These are phyloP conservation scores for Ophioceras dolichostomum DNA, from an alignment of 2,329 filamentous ascomycete genomes.

Conservation along the genomic window DNA sequence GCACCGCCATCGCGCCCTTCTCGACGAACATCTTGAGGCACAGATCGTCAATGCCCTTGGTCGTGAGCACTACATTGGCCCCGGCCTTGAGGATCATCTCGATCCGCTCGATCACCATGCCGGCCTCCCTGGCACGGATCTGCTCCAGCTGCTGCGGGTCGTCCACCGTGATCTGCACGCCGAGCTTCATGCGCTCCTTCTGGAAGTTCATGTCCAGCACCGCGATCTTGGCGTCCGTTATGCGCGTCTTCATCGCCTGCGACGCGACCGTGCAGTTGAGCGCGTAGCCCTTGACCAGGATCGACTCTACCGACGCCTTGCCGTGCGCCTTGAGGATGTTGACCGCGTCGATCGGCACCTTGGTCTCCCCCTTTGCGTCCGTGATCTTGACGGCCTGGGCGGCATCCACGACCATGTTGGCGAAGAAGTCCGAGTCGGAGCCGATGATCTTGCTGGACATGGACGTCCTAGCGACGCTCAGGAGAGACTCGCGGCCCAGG, in stretches of 20 bases:
- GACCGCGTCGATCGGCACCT: conserved; percentile 98
- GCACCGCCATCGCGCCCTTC: conserved; percentile 87
- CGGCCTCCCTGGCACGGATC: conserved; percentile 84
- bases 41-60: conserved; percentile 96
- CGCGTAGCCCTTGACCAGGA: conserved; percentile 91
- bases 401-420: conserved; percentile 92
- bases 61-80: conserved; percentile 91
- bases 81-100: conserved; percentile 97
- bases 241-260: conserved; percentile 90
- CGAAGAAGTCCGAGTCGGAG: conserved; percentile 89
- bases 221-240: conserved; percentile 92
- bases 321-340: conserved; percentile 98
- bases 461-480: conserved; percentile 95
- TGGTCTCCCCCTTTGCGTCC: conserved; percentile 81
- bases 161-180: conserved; percentile 95
- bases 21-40: conserved; percentile 92
- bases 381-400: conserved; percentile 90
- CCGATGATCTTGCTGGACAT: conserved; percentile 99
- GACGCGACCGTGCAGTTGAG: conserved; percentile 98
- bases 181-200: conserved; percentile 98
- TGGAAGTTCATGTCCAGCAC: conserved; percentile 96
- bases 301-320: conserved; percentile 78
- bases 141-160: conserved; percentile 96
- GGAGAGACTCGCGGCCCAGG: conserved; percentile 76
- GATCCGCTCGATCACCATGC: conserved; percentile 85